These are phyloP conservation scores for Hortaea werneckii DNA, from an alignment of 2,329 filamentous ascomycete species.

Conservation along the genomic window DNA sequence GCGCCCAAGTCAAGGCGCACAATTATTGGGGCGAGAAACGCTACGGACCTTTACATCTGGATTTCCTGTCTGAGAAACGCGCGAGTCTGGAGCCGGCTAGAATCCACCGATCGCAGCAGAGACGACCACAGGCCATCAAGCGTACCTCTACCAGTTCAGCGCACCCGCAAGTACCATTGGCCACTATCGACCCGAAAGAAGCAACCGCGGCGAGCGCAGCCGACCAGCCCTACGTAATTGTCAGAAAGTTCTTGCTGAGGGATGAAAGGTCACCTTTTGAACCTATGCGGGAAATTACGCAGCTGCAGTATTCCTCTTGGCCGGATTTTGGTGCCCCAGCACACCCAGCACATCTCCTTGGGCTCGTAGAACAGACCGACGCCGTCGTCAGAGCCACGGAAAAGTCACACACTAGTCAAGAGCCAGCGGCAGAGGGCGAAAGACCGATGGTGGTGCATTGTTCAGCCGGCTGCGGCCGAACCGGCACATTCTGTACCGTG, in stretches of 20 bases:
- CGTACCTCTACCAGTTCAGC: slow-evolving; percentile 28
- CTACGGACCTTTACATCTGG: slow-evolving; percentile 69
- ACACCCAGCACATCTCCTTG: slow-evolving; percentile 75
- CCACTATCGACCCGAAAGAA: slow-evolving; percentile 13
- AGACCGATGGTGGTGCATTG: slow-evolving; percentile 87
- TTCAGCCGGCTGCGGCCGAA: slow-evolving; percentile 89
- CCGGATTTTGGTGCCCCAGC: slow-evolving; percentile 92
- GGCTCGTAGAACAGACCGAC: slow-evolving; percentile 83
- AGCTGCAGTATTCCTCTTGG: slow-evolving; percentile 93
- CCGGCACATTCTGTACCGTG: slow-evolving; percentile 92
- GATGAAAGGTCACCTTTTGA: slow-evolving; percentile 70
- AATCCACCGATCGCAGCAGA: slow-evolving; percentile 37
- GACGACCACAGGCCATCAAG: slow-evolving; percentile 28
- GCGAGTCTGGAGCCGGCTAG: slow-evolving; percentile 59
- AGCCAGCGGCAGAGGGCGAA: slow-evolving; percentile 42
- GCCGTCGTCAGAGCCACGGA: slow-evolving; percentile 47
- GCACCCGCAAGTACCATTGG: slow-evolving; percentile 19
- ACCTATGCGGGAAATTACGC: slow-evolving; percentile 83
- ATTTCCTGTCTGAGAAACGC: slow-evolving; percentile 68
- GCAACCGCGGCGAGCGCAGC: slow-evolving; percentile 6
- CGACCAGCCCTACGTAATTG: slow-evolving; percentile 65
- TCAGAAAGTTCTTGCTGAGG: slow-evolving; percentile 77
- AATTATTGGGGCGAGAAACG: slow-evolving; percentile 77
- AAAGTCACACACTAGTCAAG: slow-evolving; percentile 35
- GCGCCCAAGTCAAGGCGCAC: slow-evolving; percentile 88